Base-by-base conservation (phyloP, 805 yeast genomes). In the Debaryomyces hansenii region DNA sequence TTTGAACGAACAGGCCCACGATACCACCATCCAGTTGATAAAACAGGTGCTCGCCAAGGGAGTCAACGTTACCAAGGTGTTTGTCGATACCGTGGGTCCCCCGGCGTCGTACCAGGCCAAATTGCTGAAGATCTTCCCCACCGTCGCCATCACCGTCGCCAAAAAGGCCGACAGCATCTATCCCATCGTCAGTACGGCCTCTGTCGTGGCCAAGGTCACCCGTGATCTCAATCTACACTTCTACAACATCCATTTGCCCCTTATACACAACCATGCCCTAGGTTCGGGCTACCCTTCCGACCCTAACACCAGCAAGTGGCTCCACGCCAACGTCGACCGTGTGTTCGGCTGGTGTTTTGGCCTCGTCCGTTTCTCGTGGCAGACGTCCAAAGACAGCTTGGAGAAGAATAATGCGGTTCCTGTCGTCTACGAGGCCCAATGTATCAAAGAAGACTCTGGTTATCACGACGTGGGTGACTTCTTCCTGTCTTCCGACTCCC, bases 251-350 rank as follows among this genome's bases (percentile, higher is more conserved):
- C 51, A 62, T 47, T 35, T 73, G 45, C 47, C 57, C 48, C 38
- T 58, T 48, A 41, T 73, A 9, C 60, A 55, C 43, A 70, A 66
- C 27, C 82, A 84, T 69, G 48, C 37, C 3, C 40, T 71, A 5
- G 99, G 99, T 1, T 87, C 96, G 0, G 99, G 99, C 0, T 94
- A 94, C 63, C 98, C 99, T 0, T 80, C 91, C 3, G 99, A 94
- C 64, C 95, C 97, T 2, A 80, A 81, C 50, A 92, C 99, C 0
- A 75, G 79, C n/a, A 57, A 57, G 32, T 94, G 97, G 96, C 69
- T 94, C 35, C 75, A 78, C 34, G 54, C 64, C 0, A 71, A 75
- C 20, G 80, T 87, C 24, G 88, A 89, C 60, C 78, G 77, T 11
- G 70, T 92, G 11, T 88, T 88, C 66, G 98, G 98, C 0, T 94